These are phyloP conservation scores for Chrysophaeum taylorii DNA, from an alignment of 352 stramenopile species.

Conservation along the genomic window DNA sequence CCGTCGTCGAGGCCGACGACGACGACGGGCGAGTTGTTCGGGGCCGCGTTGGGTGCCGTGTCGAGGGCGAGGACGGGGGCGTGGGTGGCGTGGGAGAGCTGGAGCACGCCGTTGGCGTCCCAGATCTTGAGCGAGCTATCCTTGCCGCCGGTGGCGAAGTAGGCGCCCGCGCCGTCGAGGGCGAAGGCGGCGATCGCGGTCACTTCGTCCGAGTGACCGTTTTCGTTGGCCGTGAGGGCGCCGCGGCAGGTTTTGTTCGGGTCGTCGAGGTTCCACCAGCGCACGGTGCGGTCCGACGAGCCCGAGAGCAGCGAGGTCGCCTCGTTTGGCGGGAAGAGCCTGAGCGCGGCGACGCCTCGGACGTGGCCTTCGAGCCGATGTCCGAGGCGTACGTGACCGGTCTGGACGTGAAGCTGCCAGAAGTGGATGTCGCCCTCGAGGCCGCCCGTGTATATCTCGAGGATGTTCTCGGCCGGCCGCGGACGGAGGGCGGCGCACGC, in stretches of 20 bases:
- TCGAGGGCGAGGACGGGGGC: neutral
- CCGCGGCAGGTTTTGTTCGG: neutral
- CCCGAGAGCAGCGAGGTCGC: neutral
- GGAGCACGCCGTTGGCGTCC: neutral
- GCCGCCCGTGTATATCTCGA: neutral
- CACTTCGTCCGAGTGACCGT: neutral
- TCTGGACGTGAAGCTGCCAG: neutral
- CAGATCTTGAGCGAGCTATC: conserved; percentile 1
- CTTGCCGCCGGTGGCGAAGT: neutral
- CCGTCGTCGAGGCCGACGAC: neutral
- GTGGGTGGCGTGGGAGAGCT: neutral
- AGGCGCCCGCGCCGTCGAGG: neutral
- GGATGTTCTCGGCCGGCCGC: too few relatives aligned
- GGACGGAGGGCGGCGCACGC: too few relatives aligned
- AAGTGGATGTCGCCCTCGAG: conserved; percentile 7
- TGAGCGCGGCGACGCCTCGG: neutral
- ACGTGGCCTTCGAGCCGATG: conserved; percentile 4
- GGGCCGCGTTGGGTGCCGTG: neutral
- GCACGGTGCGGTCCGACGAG: neutral
- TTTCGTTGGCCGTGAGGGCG: neutral
- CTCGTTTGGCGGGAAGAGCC: too few relatives aligned
- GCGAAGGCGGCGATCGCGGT: neutral
- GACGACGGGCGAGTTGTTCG: neutral
- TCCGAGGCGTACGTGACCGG: neutral
- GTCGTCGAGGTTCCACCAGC: conserved; percentile 4